Conservation (phyloP, 1,284 basidiomycete species). For the Erythrobasidium hasegawianum region DNA sequence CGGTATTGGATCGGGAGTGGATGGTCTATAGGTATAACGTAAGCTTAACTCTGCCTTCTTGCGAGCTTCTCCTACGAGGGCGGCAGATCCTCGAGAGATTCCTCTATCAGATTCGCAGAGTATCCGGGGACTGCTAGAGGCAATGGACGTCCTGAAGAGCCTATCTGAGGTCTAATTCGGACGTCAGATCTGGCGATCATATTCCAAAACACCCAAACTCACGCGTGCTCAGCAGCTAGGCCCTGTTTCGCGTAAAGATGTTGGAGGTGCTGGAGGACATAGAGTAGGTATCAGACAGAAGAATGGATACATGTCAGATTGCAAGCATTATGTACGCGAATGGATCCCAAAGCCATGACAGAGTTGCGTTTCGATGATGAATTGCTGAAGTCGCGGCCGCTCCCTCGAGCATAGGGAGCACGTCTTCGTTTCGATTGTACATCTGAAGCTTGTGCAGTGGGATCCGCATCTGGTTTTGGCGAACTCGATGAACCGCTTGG, state of each 20-base stretch:
- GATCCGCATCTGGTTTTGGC: too few relatives aligned
- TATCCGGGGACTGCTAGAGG: constrained; percentile 15
- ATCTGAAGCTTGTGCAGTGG: background rate
- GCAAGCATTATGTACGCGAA: constrained; percentile 46
- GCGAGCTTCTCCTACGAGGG: constrained; percentile 10
- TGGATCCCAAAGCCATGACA: constrained; percentile 78
- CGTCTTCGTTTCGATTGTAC: background rate
- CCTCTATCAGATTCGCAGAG: background rate
- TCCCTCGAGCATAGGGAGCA: constrained; percentile 8
- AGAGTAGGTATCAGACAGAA: too few relatives aligned
- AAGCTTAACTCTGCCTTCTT: too few relatives aligned
- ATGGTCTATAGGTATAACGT: constrained; percentile 53
- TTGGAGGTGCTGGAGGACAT: constrained; percentile 80
- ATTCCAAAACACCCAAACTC: too few relatives aligned
- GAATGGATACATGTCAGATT: too few relatives aligned
- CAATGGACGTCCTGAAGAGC: constrained; percentile 18
- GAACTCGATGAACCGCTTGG: too few relatives aligned
- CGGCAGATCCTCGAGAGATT: constrained; percentile 49
- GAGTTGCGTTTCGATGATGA: constrained; percentile 73
- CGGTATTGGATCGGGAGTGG: constrained; percentile 58
- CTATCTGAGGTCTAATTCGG: constrained; percentile 32
- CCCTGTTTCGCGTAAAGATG: constrained; percentile 75
- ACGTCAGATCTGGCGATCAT: background rate
- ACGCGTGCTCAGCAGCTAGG: constrained; percentile 66
- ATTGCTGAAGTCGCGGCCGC: constrained; percentile 18